These are phyloP conservation scores for Cucurbita maxima DNA, from an alignment of 306 rosid species.

Conservation along the genomic window DNA sequence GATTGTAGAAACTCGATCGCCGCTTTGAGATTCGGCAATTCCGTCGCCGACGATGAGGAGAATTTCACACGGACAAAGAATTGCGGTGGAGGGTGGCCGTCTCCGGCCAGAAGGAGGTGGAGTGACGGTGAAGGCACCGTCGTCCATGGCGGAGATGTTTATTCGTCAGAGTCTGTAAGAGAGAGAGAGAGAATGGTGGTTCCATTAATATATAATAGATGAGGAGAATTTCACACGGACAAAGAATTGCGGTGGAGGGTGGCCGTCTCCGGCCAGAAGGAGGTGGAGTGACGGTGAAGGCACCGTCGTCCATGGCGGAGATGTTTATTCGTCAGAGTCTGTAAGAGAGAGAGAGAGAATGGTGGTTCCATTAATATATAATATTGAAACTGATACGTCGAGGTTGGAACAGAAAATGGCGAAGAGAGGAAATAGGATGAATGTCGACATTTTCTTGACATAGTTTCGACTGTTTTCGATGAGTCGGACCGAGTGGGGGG, in stretches of 20 bases:
- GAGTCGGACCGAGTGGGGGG: not conserved
- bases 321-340: not conserved
- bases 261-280: not conserved
- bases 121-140: not conserved
- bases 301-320: not conserved
- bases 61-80: not conserved
- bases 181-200: not conserved
- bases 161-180: not conserved
- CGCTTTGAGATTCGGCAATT: not conserved
- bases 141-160: not conserved
- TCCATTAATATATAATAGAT: too few species aligned
- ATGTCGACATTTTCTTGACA: slow-evolving; percentile 51
- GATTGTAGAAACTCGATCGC: not conserved
- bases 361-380: not conserved
- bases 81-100: not conserved
- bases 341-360: not conserved
- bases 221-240: not conserved
- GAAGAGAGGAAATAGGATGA: not conserved
- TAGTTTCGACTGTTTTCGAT: not conserved
- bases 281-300: not conserved
- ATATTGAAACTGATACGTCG: not conserved
- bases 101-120: not conserved
- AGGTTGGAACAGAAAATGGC: not conserved
- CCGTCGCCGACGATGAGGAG: not conserved
- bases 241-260: not conserved